Conservation (phyloP, 441 rosid genomes). For the Pelargonium citronellum region DNA sequence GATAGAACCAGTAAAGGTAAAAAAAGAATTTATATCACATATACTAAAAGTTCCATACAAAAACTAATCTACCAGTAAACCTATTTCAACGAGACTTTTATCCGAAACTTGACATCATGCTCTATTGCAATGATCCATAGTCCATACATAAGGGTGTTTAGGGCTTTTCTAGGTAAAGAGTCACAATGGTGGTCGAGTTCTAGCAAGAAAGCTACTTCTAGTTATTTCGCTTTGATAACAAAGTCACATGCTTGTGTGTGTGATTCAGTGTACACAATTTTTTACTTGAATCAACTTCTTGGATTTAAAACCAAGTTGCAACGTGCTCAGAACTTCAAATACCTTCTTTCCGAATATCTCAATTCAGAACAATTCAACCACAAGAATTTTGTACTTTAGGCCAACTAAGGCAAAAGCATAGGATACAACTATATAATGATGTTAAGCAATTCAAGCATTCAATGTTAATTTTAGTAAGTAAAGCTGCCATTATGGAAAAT, state of each 20-base stretch:
- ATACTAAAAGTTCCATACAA: constrained; percentile 4
- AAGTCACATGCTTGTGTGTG: no score
- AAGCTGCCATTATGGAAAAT: not conserved
- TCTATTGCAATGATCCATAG: no score
- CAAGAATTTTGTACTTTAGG: not conserved
- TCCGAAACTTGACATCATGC: not conserved
- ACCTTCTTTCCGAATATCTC: not conserved
- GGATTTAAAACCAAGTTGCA: not conserved
- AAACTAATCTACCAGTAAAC: not conserved
- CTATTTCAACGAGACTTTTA: not conserved
- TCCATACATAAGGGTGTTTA: no score
- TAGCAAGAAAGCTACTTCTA: no score
- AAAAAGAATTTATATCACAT: not conserved
- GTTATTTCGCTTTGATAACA: no score
- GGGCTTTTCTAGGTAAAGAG: no score
- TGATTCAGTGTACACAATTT: no score
- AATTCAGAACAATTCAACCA: not conserved
- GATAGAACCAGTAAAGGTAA: constrained; percentile 9
- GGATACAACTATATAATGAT: not conserved
- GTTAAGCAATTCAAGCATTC: not conserved
- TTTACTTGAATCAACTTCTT: not conserved
- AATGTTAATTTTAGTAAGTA: not conserved
- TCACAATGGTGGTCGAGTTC: no score
- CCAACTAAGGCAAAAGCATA: not conserved
- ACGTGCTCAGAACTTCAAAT: not conserved